A percentile compares a stretch with the other conserved stretches of the same genome.
These are phyloP conservation scores for Chlamydomonas incerta DNA, from an alignment of 139 green algal species.

Conservation along the genomic window DNA sequence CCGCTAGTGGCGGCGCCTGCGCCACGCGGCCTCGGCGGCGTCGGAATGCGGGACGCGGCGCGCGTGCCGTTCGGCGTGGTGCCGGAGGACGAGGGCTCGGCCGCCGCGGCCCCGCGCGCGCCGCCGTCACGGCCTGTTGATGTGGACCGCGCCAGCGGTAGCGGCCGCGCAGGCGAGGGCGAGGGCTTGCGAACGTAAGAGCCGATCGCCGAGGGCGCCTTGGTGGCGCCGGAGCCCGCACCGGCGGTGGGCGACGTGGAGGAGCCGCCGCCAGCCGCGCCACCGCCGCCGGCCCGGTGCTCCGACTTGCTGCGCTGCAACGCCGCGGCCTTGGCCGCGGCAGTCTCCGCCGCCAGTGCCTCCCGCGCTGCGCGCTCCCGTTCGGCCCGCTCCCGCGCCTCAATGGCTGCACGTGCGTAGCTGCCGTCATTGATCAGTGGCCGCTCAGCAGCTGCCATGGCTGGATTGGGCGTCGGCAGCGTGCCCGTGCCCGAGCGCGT, in stretches of 20 bases:
- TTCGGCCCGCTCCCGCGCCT: constrained; percentile 22
- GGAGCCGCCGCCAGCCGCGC: too few species aligned
- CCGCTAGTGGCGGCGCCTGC: neutral
- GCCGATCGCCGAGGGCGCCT: constrained; percentile 30
- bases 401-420: constrained; percentile 9
- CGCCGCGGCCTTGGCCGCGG: constrained; percentile 21
- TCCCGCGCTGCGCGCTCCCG: constrained; percentile 9
- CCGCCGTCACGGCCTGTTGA: neutral
- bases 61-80: neutral
- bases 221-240: neutral
- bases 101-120: neutral
- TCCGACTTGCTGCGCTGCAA: constrained; percentile 9
- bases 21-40: neutral
- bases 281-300: neutral
- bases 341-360: constrained; percentile 6
- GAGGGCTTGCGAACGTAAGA: constrained; percentile 36
- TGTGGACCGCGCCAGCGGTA: neutral
- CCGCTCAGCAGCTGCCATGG: neutral
- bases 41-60: constrained; percentile 13
- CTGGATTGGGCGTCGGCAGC: neutral
- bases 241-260: neutral
- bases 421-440: constrained; percentile 33
- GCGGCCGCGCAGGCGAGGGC: neutral
- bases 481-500: neutral
- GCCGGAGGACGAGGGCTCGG: neutral